Percentiles rank a stretch among this genome's conserved stretches.
phyloP scores from a whole-genome alignment of 345 rosid genomes.

The Sisymbrium altissimum region DNA sequence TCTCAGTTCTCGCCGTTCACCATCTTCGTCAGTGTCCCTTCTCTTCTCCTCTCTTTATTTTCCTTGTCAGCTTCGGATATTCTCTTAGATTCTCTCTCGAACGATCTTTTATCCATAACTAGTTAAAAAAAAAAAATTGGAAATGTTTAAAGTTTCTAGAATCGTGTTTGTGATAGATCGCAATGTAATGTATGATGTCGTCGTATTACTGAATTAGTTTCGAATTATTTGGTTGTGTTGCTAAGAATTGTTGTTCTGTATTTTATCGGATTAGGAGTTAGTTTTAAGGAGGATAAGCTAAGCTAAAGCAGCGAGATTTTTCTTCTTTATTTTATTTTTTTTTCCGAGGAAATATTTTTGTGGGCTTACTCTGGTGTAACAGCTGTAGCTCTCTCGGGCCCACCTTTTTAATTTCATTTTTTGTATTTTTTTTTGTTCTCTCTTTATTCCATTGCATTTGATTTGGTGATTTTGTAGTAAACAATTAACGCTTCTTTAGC shows the following conservation, averaged over 20 bases:
- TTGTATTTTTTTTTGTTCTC: not conserved
- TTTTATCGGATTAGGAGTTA: not conserved
- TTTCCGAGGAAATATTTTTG: too few relatives aligned
- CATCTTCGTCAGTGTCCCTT: conserved; percentile 5
- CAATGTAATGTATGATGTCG: conserved; percentile 18
- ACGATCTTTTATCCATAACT: not conserved
- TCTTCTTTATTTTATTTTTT: not conserved
- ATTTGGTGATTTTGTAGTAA: not conserved
- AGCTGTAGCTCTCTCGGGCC: conserved; percentile 18
- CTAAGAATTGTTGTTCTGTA: not conserved
- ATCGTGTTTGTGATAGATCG: conserved; percentile 12
- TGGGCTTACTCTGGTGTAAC: conserved; percentile 1
- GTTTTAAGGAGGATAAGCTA: conserved; percentile 9
- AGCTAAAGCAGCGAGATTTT: not conserved
- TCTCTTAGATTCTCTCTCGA: conserved; percentile 2
- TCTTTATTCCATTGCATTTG: not conserved
- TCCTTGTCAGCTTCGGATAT: not conserved
- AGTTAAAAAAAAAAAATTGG: not conserved
- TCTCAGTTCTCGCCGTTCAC: not conserved
- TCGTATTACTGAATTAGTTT: not conserved
- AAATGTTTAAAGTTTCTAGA: not conserved
- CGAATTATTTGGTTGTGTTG: not conserved
- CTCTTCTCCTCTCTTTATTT: not conserved
- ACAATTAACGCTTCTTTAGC: conserved; percentile 8
- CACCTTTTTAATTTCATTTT: conserved; percentile 7